Percentiles rank a stretch among this genome's conserved stretches.
Evolutionary conservation across 805 yeast genomes (phyloP).

Genomic region (Lachancea fermentati): DNA sequence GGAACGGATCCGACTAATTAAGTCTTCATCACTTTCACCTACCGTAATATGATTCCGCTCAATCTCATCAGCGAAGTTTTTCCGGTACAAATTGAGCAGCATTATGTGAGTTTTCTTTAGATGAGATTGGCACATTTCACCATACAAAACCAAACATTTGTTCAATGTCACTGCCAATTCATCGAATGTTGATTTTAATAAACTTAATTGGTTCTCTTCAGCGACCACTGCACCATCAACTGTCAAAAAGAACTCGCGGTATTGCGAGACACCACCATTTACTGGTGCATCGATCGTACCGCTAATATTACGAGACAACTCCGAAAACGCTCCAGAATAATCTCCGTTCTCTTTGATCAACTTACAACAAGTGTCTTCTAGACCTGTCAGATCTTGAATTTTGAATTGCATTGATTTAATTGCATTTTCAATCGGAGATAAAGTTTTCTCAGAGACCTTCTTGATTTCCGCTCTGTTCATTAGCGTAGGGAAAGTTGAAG

Average conservation of each 20-base stretch:
- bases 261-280: slow-evolving; percentile 87
- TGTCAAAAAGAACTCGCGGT: slow-evolving; percentile 57
- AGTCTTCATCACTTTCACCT: slow-evolving; percentile 17
- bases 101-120: slow-evolving; percentile 63
- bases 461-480: slow-evolving; percentile 78
- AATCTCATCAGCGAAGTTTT: slow-evolving; percentile 67
- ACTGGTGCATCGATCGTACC: slow-evolving; percentile 92
- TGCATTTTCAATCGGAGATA: slow-evolving; percentile 86
- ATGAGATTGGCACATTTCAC: slow-evolving; percentile 49
- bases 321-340: slow-evolving; percentile 47
- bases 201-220: slow-evolving; percentile 26
- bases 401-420: slow-evolving; percentile 58
- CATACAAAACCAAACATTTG: slow-evolving; percentile 65
- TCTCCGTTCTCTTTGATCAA: slow-evolving; percentile 48
- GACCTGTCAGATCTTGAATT: slow-evolving; percentile 64
- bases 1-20: slow-evolving; percentile 7
- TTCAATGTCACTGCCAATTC: slow-evolving; percentile 62
- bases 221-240: slow-evolving; percentile 25
- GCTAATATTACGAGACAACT: slow-evolving; percentile 61
- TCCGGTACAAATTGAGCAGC: slow-evolving; percentile 54
- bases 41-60: slow-evolving; percentile 28
- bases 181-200: slow-evolving; percentile 45
- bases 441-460: slow-evolving; percentile 40
- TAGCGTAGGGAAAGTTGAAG: slow-evolving; percentile 75
- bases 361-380: slow-evolving; percentile 55